Percentiles rank a stretch among this genome's conserved stretches.
These are phyloP conservation scores for Actinomortierella wolfii DNA, from an alignment of 371 early-diverging fungal genomes.

Conservation along the genomic window DNA sequence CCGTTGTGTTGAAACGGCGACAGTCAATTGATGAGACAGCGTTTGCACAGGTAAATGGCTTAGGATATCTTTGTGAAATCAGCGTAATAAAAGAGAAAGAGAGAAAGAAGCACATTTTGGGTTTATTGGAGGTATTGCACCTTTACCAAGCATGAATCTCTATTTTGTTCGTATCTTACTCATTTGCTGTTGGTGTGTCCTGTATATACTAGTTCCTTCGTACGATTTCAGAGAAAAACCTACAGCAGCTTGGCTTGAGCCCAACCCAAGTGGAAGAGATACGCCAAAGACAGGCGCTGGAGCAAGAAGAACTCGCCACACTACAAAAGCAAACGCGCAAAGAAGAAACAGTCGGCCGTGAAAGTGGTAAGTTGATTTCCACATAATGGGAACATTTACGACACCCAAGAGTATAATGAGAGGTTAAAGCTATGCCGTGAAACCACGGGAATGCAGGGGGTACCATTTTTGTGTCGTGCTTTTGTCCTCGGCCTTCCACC, in stretches of 20 bases:
- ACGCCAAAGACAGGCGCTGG: constrained; percentile 18
- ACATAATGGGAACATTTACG: no score
- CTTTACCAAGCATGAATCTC: not conserved
- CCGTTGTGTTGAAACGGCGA: constrained; percentile 52
- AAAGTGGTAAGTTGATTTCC: constrained; percentile 19
- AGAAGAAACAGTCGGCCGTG: constrained; percentile 21
- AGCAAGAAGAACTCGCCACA: constrained; percentile 13
- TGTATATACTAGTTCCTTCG: constrained; percentile 16
- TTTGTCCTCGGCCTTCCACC: no score
- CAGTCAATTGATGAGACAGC: constrained; percentile 54
- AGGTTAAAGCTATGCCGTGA: no score
- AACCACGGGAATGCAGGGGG: no score
- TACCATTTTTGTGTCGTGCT: no score
- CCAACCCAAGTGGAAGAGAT: constrained; percentile 11
- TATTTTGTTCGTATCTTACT: not conserved
- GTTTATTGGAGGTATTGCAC: not conserved
- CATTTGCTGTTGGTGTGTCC: not conserved
- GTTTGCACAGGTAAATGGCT: constrained; percentile 45
- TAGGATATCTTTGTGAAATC: no score
- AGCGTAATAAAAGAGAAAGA: not conserved
- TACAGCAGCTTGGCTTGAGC: constrained; percentile 10
- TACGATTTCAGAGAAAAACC: constrained; percentile 20
- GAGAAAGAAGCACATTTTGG: no score
- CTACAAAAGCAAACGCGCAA: constrained; percentile 12
- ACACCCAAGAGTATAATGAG: no score